Conservation (phyloP, 345 rosid genomes). For the Toxicodendron radicans region DNA sequence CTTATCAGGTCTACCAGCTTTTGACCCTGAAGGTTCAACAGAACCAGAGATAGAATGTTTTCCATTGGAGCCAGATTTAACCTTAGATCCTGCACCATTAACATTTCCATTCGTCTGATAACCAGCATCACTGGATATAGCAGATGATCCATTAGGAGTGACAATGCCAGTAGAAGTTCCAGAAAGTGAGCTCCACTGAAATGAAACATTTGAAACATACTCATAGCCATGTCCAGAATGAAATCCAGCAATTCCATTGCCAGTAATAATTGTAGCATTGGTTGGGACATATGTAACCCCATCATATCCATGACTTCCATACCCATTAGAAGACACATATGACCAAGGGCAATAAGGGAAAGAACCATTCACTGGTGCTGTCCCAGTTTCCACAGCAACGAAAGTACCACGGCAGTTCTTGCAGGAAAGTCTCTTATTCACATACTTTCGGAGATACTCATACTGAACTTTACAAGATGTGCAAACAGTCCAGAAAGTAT, state of each 20-base stretch:
- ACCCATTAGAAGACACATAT: slow-evolving; percentile 55
- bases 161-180: slow-evolving; percentile 58
- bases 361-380: slow-evolving; percentile 76
- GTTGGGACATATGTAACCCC: slow-evolving; percentile 71
- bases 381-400: slow-evolving; percentile 80
- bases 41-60: slow-evolving; percentile 36
- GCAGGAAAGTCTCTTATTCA: slow-evolving; percentile 93
- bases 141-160: slow-evolving; percentile 53
- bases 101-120: slow-evolving; percentile 58
- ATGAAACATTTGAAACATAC: slow-evolving; percentile 66
- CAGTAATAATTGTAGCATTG: slow-evolving; percentile 51
- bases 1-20: slow-evolving; percentile 64
- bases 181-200: slow-evolving; percentile 69
- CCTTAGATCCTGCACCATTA: slow-evolving; percentile 39
- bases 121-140: slow-evolving; percentile 47
- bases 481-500: slow-evolving; percentile 98
- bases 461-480: slow-evolving; percentile 98
- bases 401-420: slow-evolving; percentile 98
- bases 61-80: slow-evolving; percentile 49
- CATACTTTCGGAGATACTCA: slow-evolving; percentile 93
- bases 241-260: slow-evolving; percentile 60
- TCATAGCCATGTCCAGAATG: slow-evolving; percentile 82
- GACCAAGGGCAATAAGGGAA: slow-evolving; percentile 67
- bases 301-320: slow-evolving; percentile 64
- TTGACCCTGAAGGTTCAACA: slow-evolving; percentile 40